Conservation (phyloP, 495 filamentous ascomycete species). For the Tuber calosporum region DNA sequence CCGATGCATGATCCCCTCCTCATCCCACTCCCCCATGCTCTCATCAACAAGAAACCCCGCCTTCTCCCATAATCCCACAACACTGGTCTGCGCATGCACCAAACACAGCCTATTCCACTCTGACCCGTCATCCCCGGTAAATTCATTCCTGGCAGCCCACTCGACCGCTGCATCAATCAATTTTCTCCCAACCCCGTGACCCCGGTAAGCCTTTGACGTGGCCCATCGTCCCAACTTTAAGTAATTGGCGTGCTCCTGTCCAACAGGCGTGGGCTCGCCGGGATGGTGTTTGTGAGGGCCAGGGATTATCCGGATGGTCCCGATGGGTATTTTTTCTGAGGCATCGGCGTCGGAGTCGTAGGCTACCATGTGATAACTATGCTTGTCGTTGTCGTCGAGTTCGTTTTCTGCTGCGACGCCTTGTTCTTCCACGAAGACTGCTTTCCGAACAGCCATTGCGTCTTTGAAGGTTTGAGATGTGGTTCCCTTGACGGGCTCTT, state of each 20-base stretch:
- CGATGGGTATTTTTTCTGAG: constrained; percentile 51
- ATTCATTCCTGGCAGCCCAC: constrained; percentile 55
- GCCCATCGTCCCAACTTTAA: constrained; percentile 74
- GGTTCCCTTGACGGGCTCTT: constrained; percentile 43
- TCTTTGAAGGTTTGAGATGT: constrained; percentile 61
- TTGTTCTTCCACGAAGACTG: constrained; percentile 76
- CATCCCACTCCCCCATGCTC: constrained; percentile 65
- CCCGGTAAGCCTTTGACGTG: constrained; percentile 56
- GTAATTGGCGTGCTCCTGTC: constrained; percentile 46
- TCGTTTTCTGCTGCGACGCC: constrained; percentile 59
- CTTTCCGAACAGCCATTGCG: constrained; percentile 67
- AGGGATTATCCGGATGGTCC: constrained; percentile 69
- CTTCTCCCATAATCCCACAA: constrained; percentile 32
- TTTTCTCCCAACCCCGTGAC: constrained; percentile 54
- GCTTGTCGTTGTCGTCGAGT: constrained; percentile 68
- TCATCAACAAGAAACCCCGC: constrained; percentile 64
- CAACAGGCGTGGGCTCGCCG: constrained; percentile 7
- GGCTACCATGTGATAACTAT: constrained; percentile 74
- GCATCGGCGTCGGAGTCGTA: constrained; percentile 52
- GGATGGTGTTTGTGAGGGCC: constrained; percentile 60
- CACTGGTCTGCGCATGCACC: constrained; percentile 37
- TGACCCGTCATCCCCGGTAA: constrained; percentile 25
- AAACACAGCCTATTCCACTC: constrained; percentile 39
- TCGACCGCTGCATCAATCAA: constrained; percentile 56
- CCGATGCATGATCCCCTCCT: constrained; percentile 79